Evolutionary conservation across 345 rosid genomes (phyloP).

Genomic region (Erysimum cheiranthoides): DNA sequence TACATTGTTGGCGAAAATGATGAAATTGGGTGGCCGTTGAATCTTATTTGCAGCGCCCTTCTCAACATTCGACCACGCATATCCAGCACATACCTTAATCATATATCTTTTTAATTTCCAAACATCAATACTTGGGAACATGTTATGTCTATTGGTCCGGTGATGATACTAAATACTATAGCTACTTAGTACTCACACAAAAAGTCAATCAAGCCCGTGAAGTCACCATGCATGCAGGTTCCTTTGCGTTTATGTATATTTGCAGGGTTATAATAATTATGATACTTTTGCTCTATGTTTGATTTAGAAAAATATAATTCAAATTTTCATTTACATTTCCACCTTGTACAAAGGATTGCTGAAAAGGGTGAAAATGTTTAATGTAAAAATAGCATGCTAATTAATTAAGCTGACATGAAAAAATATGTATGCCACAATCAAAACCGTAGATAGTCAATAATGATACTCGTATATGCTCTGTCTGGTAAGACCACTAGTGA

Average conservation of each 20-base stretch:
- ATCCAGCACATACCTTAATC: slow-evolving; percentile 28
- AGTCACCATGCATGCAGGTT: slow-evolving; percentile 23
- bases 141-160: slow-evolving; percentile 36
- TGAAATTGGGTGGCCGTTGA: slow-evolving; percentile 49
- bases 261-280: background rate
- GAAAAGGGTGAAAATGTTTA: background rate
- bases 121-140: slow-evolving; percentile 38
- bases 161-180: slow-evolving; percentile 11
- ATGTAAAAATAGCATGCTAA: slow-evolving; percentile 6
- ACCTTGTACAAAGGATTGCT: background rate
- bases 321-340: background rate
- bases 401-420: background rate
- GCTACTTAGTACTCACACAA: background rate
- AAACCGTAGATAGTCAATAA: slow-evolving; percentile 3
- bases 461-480: slow-evolving; percentile 3
- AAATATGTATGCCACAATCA: background rate
- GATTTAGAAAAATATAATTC: background rate
- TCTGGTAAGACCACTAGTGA: slow-evolving; percentile 34
- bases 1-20: slow-evolving; percentile 43
- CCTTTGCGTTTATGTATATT: background rate
- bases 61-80: slow-evolving; percentile 26
- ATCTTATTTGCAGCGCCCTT: slow-evolving; percentile 1
- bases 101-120: background rate
- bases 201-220: slow-evolving; percentile 23
- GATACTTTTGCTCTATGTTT: background rate